These are phyloP conservation scores for Epichloe brachyelytri DNA, from an alignment of 2,329 filamentous ascomycete genomes.

Conservation along the genomic window DNA sequence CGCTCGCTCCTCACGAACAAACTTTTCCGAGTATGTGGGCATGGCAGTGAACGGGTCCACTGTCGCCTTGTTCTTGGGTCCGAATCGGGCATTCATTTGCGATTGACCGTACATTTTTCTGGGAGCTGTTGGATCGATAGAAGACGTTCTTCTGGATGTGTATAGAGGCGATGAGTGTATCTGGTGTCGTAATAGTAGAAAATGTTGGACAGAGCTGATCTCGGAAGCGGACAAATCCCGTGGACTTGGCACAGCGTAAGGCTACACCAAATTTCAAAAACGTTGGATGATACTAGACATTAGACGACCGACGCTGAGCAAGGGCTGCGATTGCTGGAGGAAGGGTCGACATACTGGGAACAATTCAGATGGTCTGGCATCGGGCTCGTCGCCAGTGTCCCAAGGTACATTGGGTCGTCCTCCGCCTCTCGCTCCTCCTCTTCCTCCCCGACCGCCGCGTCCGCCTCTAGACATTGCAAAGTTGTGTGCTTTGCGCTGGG, in stretches of 20 bases:
- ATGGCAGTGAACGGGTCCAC: conserved; percentile 45
- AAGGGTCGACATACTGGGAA: conserved; percentile 34
- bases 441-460: conserved; percentile 37
- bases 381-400: conserved; percentile 40
- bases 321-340: neutral
- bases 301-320: neutral
- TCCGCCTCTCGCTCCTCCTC: conserved; percentile 33
- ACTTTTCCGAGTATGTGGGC: conserved; percentile 44
- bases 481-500: neutral
- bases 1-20: conserved; percentile 36
- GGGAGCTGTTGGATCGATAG: conserved; percentile 26
- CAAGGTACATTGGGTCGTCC: conserved; percentile 37
- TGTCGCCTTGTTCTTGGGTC: conserved; percentile 40
- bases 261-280: conserved; percentile 19
- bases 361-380: conserved; percentile 44
- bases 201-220: conserved; percentile 33
- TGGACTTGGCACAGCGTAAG: conserved; percentile 35
- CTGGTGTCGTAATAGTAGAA: conserved; percentile 43
- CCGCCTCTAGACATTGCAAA: conserved; percentile 38
- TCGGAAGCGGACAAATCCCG: conserved; percentile 32
- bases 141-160: conserved; percentile 36
- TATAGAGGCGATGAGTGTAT: conserved; percentile 42
- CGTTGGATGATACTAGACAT: neutral
- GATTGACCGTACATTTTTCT: conserved; percentile 39
- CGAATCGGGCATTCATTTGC: conserved; percentile 45